phyloP scores from a whole-genome alignment of 768 basidiomycete genomes.

The Panus rudis region DNA sequence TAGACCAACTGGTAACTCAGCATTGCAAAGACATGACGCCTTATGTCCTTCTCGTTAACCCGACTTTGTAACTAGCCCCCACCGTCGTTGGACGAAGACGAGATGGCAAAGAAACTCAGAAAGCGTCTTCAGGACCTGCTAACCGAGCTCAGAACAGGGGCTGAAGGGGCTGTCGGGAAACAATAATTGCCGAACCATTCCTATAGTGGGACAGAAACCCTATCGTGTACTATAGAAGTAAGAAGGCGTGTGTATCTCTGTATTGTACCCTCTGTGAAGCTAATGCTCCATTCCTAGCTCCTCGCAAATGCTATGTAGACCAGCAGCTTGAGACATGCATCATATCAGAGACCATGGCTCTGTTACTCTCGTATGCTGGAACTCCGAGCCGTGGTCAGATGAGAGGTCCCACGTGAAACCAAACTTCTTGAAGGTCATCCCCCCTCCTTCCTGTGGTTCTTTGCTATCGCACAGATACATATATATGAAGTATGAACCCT shows the following conservation, averaged over 20 bases:
- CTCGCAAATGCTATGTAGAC: too few relatives aligned
- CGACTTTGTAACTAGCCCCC: slow-evolving; percentile 11
- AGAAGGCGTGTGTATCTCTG: too few relatives aligned
- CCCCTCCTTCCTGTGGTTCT: not conserved
- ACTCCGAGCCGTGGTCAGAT: not conserved
- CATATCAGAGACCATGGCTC: not conserved
- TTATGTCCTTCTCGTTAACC: not conserved
- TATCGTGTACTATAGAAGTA: too few relatives aligned
- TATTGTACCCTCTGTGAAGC: too few relatives aligned
- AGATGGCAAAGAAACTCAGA: slow-evolving; percentile 14
- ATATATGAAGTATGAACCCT: not conserved
- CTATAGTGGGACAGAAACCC: too few relatives aligned
- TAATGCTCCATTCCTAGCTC: too few relatives aligned
- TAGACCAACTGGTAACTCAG: slow-evolving; percentile 17
- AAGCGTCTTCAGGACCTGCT: slow-evolving; percentile 14
- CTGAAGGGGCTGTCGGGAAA: slow-evolving; percentile 16
- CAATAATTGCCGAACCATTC: too few relatives aligned
- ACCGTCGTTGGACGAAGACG: slow-evolving; percentile 15
- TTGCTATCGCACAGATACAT: not conserved
- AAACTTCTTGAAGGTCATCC: not conserved
- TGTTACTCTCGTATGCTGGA: not conserved
- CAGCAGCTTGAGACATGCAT: too few relatives aligned
- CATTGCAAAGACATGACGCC: not conserved
- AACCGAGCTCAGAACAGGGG: slow-evolving; percentile 12
- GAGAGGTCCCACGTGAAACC: not conserved